Conservation (phyloP, 768 basidiomycete genomes). For the Myochromella boudieri region DNA sequence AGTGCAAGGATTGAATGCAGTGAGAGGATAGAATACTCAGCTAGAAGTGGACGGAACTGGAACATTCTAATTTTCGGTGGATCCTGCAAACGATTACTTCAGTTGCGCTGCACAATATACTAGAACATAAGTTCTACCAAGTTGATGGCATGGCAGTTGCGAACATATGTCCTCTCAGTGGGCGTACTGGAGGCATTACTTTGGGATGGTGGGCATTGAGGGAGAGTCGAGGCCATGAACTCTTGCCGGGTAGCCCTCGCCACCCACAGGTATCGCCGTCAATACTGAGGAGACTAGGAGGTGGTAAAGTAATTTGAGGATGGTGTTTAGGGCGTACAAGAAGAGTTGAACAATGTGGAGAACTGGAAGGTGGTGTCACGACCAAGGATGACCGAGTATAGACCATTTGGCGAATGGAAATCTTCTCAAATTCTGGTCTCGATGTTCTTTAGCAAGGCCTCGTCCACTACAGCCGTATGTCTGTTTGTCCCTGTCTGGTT, state of each 20-base stretch:
- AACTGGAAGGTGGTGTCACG: constrained; percentile 42
- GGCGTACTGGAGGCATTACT: constrained; percentile 33
- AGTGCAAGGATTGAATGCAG: no score
- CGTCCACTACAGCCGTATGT: constrained; percentile 79
- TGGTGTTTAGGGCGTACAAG: constrained; percentile 53
- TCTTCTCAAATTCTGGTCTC: constrained; percentile 60
- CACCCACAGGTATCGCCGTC: constrained; percentile 55
- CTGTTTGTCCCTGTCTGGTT: constrained; percentile 98
- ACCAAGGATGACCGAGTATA: constrained; percentile 59
- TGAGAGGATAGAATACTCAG: no score
- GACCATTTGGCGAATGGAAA: constrained; percentile 46
- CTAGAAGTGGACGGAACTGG: no score
- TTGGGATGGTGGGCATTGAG: constrained; percentile 35
- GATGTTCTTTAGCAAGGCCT: constrained; percentile 57
- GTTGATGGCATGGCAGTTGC: constrained; percentile 59
- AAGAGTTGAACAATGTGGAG: constrained; percentile 29
- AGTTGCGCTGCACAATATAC: no score
- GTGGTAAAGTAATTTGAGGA: constrained; percentile 51
- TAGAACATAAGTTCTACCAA: constrained; percentile 45
- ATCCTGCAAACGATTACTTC: no score
- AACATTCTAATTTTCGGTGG: no score
- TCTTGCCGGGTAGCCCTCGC: constrained; percentile 49
- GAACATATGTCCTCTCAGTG: constrained; percentile 62
- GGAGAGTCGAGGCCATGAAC: constrained; percentile 45
- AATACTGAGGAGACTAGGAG: constrained; percentile 65